Base-by-base conservation (phyloP, 805 yeast genomes). In the Starmerella lactis-condensi region DNA sequence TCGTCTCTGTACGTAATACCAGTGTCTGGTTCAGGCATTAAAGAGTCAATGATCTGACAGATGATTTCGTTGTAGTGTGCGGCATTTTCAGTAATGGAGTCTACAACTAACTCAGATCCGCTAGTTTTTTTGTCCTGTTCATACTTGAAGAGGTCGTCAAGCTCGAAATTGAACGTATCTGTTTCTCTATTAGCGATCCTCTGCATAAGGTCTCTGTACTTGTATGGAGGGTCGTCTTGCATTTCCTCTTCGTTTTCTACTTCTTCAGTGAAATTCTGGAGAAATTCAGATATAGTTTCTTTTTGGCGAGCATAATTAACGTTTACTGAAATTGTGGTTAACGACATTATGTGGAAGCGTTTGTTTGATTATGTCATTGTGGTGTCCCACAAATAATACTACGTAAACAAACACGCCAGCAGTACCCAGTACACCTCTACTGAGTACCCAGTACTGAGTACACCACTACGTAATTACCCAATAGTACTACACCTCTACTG, bases 11-110 rank as follows among this genome's bases (percentile, higher is more conserved):
- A 78, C 27, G 72, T 59, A 31, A 85, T 62, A 37, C 77, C 83
- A 30, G 64, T 69, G 2, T 89, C 74, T n/a, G 96, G 85, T 39
- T 63, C 65, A 1, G 98, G 98, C 68, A 85, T 66, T 35, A 79
- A 52, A 29, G 69, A 72, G 54, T 89, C 99, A 26, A 79, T 67
- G 11, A 72, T 72, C 29, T 61, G 57, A 30, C 79, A 64, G 48
- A 91, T 75, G 17, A 89, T 48, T 45, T 85, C 95, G 16, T 70
- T 54, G 48, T 74, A 85, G 44, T 78, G 78, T 44, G 70, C 61
- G 1, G 96, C 69, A 52, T 89, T 89, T 32, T 68, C 69, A 41
- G 63, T 52, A 24, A 89, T 70, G 33, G 67, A 63, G 31, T 64
- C 68, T 18, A 70, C 67, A 31, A 79, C 55, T 14, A 59, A 46